phyloP scores from a whole-genome alignment of 2,329 filamentous ascomycete genomes.

The Paraphoma sp. region DNA sequence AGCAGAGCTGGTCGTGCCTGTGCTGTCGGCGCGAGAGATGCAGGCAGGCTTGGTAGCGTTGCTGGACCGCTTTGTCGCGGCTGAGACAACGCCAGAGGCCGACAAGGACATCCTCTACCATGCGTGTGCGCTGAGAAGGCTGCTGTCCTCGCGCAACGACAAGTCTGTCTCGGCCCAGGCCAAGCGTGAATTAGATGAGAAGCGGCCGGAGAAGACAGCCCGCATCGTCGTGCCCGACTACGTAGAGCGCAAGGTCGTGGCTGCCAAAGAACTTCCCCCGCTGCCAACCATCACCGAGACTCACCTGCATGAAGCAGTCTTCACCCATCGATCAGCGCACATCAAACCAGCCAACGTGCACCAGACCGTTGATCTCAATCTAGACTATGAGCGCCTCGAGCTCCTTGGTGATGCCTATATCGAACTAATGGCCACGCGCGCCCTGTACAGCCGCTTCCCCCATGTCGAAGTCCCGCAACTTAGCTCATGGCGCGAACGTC shows the following conservation, averaged over 20 bases:
- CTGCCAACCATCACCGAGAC: constrained; percentile 68
- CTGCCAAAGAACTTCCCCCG: constrained; percentile 57
- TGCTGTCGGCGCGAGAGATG: constrained; percentile 31
- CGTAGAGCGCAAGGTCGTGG: constrained; percentile 29
- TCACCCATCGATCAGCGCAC: constrained; percentile 64
- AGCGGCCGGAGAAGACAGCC: constrained; percentile 27
- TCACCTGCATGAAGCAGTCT: constrained; percentile 66
- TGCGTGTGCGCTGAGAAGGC: constrained; percentile 33
- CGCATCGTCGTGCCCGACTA: constrained; percentile 34
- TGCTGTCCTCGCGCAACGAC: constrained; percentile 27
- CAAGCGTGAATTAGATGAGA: constrained; percentile 49
- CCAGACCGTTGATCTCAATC: constrained; percentile 28
- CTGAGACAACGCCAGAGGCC: constrained; percentile 29
- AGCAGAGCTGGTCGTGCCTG: constrained; percentile 3
- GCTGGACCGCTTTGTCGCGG: constrained; percentile 38
- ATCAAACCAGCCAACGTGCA: constrained; percentile 17
- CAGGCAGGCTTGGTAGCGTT: constrained; percentile 38
- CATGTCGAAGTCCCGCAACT: constrained; percentile 70
- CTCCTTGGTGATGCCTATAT: constrained; percentile 89
- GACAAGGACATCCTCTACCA: constrained; percentile 38
- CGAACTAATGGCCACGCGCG: constrained; percentile 74
- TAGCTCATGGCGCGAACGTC: constrained; percentile 76
- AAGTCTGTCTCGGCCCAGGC: constrained; percentile 58
- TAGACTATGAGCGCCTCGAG: constrained; percentile 81
- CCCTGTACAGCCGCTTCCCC: constrained; percentile 77